Conservation (phyloP, 1,139 yeast species). For the Scheffersomyces titani region DNA sequence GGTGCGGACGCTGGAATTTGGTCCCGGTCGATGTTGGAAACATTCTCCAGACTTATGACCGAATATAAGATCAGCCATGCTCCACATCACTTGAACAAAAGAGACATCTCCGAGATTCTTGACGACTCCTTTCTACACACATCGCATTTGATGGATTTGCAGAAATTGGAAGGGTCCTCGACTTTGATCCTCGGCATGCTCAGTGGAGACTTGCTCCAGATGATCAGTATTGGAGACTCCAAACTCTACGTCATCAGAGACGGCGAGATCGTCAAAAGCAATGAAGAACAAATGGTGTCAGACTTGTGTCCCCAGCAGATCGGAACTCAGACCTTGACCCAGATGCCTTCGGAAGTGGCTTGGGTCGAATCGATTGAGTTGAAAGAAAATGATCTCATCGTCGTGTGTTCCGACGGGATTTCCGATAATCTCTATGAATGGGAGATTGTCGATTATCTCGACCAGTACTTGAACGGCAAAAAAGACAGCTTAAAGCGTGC, state of each 20-base stretch:
- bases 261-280: conserved; percentile 45
- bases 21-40: conserved; percentile 59
- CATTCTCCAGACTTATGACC: conserved; percentile 50
- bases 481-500: conserved; percentile 35
- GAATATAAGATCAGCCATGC: conserved; percentile 44
- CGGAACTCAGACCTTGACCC: conserved; percentile 51
- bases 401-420: conserved; percentile 57
- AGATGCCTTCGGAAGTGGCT: conserved; percentile 52
- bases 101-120: conserved; percentile 48
- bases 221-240: conserved; percentile 60
- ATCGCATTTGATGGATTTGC: conserved; percentile 54
- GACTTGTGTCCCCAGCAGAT: conserved; percentile 57
- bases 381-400: conserved; percentile 42
- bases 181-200: conserved; percentile 55
- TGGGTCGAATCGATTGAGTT: conserved; percentile 47
- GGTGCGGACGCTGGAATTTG: conserved; percentile 50
- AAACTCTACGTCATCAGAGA: conserved; percentile 51
- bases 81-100: conserved; percentile 44
- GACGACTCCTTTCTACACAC: conserved; percentile 56
- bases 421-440: conserved; percentile 53
- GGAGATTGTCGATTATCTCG: conserved; percentile 44
- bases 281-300: conserved; percentile 50
- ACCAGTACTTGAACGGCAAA: conserved; percentile 29
- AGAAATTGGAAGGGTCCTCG: conserved; percentile 52
- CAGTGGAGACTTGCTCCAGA: conserved; percentile 47